Percentiles rank a stretch among this genome's conserved stretches.
These are phyloP conservation scores for Fusarium nematophilum DNA, from an alignment of 2,329 filamentous ascomycete species.

Conservation along the genomic window DNA sequence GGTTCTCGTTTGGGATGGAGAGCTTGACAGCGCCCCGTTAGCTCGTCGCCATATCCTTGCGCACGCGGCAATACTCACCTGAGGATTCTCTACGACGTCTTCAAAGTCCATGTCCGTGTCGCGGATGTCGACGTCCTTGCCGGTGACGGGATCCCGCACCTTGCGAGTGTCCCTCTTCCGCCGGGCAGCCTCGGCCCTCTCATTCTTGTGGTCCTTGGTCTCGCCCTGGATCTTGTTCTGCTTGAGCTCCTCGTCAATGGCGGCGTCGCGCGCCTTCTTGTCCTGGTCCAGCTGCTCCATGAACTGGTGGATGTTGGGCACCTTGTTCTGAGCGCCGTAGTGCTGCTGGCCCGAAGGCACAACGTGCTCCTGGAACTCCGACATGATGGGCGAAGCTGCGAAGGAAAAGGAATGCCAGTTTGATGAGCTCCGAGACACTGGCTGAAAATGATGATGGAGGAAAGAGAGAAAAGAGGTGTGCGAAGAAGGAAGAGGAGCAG, in stretches of 20 bases:
- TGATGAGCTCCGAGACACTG: slow-evolving; percentile 20
- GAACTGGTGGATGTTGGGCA: slow-evolving; percentile 90
- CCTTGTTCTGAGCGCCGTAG: slow-evolving; percentile 85
- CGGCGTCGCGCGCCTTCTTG: slow-evolving; percentile 79
- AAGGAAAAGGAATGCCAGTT: slow-evolving; percentile 10
- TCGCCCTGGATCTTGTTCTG: slow-evolving; percentile 51
- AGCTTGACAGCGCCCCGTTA: slow-evolving; percentile 55
- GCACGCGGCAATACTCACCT: slow-evolving; percentile 57
- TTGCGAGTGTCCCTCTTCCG: slow-evolving; percentile 67
- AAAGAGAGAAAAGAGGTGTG: background rate
- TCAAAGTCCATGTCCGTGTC: slow-evolving; percentile 79
- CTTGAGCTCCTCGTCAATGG: slow-evolving; percentile 71
- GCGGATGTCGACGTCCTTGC: slow-evolving; percentile 85
- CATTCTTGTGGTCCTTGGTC: slow-evolving; percentile 57
- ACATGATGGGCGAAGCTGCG: slow-evolving; percentile 34
- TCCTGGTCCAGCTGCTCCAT: slow-evolving; percentile 81
- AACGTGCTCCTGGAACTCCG: slow-evolving; percentile 54
- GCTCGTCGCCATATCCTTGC: background rate
- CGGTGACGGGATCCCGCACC: slow-evolving; percentile 90
- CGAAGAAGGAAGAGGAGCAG: slow-evolving; percentile 5
- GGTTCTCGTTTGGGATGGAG: slow-evolving; percentile 89
- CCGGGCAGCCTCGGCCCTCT: slow-evolving; percentile 42
- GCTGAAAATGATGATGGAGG: background rate
- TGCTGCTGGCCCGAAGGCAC: slow-evolving; percentile 68
- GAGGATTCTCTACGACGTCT: slow-evolving; percentile 77